Conservation (phyloP, 2,329 filamentous ascomycete species). For the Paecilomyces niveus region DNA sequence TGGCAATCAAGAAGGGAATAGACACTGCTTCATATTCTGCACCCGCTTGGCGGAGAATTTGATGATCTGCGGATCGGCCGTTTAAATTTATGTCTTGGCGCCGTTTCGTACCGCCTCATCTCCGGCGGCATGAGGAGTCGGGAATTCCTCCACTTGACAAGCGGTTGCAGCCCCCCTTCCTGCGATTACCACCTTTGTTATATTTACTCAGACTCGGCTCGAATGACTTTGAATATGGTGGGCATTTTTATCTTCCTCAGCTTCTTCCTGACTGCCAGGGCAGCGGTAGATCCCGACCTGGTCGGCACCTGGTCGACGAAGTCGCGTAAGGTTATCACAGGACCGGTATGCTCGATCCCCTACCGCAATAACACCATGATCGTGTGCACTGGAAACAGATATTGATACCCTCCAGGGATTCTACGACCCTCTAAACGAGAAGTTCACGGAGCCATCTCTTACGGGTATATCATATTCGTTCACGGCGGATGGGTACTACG, state of each 20-base stretch:
- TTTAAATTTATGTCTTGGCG: not conserved
- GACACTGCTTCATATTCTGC: not conserved
- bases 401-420: slow-evolving; percentile 47
- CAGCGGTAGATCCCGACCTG: slow-evolving; percentile 43
- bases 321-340: slow-evolving; percentile 61
- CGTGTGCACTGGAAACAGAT: not conserved
- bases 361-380: not conserved
- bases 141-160: not conserved
- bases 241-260: slow-evolving; percentile 22
- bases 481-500: slow-evolving; percentile 59
- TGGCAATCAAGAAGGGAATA: not conserved
- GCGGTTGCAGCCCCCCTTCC: not conserved
- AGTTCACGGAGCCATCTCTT: slow-evolving; percentile 57
- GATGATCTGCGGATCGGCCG: not conserved
- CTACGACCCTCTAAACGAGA: slow-evolving; percentile 60
- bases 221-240: slow-evolving; percentile 18
- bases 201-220: slow-evolving; percentile 2
- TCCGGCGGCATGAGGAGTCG: not conserved
- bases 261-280: slow-evolving; percentile 33
- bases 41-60: not conserved
- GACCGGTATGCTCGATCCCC: slow-evolving; percentile 48
- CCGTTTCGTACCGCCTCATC: not conserved
- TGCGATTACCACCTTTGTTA: not conserved
- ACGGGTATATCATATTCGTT: slow-evolving; percentile 71
- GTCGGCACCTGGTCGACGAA: slow-evolving; percentile 70